Percentiles rank a stretch among this genome's conserved stretches.
phyloP scores from a whole-genome alignment of 2,329 filamentous ascomycete species.

The Didymosphaeria variabile region DNA sequence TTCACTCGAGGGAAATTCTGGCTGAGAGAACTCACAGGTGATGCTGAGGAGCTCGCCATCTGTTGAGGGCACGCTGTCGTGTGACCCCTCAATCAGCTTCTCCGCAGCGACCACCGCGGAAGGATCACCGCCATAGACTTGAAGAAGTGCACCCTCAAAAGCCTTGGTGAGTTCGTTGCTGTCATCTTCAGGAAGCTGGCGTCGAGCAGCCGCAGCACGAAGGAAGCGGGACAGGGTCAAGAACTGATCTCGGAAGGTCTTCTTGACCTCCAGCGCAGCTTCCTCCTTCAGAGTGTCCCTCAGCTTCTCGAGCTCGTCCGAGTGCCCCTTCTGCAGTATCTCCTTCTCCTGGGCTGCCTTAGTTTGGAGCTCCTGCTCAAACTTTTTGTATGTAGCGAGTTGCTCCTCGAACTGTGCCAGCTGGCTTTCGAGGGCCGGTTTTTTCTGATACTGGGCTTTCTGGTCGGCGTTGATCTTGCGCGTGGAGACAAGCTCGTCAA shows the following conservation, averaged over 20 bases:
- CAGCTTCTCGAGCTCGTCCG: conserved; percentile 64
- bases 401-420: conserved; percentile 77
- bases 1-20: background rate
- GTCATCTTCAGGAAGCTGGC: conserved; percentile 72
- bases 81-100: conserved; percentile 77
- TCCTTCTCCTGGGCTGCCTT: conserved; percentile 67
- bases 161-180: conserved; percentile 80
- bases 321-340: conserved; percentile 63
- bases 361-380: conserved; percentile 75
- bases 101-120: conserved; percentile 77
- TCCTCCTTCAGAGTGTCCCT: conserved; percentile 65
- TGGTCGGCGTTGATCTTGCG: conserved; percentile 84
- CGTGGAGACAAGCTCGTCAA: conserved; percentile 75
- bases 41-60: conserved; percentile 71
- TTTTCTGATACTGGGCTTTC: conserved; percentile 79
- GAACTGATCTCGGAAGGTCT: conserved; percentile 67
- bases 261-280: conserved; percentile 57
- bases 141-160: conserved; percentile 79
- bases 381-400: conserved; percentile 76
- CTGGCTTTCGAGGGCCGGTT: conserved; percentile 74
- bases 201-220: conserved; percentile 77
- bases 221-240: conserved; percentile 81
- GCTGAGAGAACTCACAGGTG: conserved; percentile 68
- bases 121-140: conserved; percentile 81
- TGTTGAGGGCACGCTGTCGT: conserved; percentile 72